Percentiles rank a stretch among this genome's conserved stretches.
Evolutionary conservation across 2,329 filamentous ascomycete species (phyloP).

Genomic region (Daldinia eschscholtzii): DNA sequence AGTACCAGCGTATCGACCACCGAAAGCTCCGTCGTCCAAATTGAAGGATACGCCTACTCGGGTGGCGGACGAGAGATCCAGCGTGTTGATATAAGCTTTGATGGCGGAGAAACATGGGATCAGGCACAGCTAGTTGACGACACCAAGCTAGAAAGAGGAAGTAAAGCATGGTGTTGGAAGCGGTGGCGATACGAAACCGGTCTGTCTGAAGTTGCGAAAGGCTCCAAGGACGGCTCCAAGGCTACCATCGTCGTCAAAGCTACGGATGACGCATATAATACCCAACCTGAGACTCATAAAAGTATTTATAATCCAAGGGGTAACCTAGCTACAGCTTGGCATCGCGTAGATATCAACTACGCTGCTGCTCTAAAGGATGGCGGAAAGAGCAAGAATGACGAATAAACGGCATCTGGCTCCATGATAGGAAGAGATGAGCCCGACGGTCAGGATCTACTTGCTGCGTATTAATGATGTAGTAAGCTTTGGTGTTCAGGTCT

Average conservation of each 20-base stretch:
- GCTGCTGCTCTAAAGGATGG: constrained; percentile 9
- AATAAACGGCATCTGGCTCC: background rate
- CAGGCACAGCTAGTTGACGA: constrained; percentile 71
- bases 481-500: constrained; percentile 14
- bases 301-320: constrained; percentile 74
- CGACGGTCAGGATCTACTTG: background rate
- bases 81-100: constrained; percentile 75
- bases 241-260: constrained; percentile 73
- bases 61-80: constrained; percentile 75
- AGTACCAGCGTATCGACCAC: constrained; percentile 14
- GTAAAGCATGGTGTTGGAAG: constrained; percentile 73
- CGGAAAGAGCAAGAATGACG: constrained; percentile 9
- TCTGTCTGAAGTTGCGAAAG: constrained; percentile 54
- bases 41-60: constrained; percentile 76
- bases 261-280: constrained; percentile 74
- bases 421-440: background rate
- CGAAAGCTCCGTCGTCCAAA: constrained; percentile 44
- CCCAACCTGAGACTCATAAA: constrained; percentile 71
- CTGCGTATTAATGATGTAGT: background rate
- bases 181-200: constrained; percentile 69
- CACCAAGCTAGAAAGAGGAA: constrained; percentile 53
- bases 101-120: constrained; percentile 73
- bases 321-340: constrained; percentile 76
- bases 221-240: constrained; percentile 54
- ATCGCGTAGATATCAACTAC: constrained; percentile 62